phyloP scores from a whole-genome alignment of 495 filamentous ascomycete genomes.

The Bombardia bombarda region DNA sequence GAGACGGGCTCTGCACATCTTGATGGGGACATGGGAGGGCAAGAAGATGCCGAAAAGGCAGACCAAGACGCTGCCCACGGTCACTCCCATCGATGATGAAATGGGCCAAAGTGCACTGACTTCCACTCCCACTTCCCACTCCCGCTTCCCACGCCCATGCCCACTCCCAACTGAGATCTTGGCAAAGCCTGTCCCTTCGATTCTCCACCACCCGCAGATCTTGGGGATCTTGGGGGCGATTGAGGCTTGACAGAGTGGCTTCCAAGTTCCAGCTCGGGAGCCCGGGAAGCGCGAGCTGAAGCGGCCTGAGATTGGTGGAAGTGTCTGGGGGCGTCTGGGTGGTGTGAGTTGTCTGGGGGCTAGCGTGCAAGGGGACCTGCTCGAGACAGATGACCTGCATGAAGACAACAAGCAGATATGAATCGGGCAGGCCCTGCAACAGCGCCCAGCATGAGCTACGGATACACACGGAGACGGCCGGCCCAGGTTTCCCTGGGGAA shows the following conservation, averaged over 20 bases:
- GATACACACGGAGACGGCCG: background rate
- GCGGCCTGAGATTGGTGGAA: background rate
- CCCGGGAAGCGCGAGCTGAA: background rate
- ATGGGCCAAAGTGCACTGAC: too few species aligned
- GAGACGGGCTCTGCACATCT: background rate
- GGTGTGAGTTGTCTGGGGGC: background rate
- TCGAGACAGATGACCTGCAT: background rate
- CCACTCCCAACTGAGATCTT: background rate
- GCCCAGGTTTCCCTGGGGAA: background rate
- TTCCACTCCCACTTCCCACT: too few species aligned
- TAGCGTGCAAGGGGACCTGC: background rate
- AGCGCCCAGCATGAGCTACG: too few species aligned
- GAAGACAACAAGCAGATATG: background rate
- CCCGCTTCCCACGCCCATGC: too few species aligned
- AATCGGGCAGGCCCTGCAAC: background rate
- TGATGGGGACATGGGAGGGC: background rate
- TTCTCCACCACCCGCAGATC: constrained; percentile 5
- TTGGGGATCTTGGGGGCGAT: constrained; percentile 1
- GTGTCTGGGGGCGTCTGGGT: background rate
- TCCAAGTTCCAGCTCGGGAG: background rate
- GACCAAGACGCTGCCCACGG: too few species aligned
- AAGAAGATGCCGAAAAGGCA: background rate
- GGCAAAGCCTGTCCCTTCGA: background rate
- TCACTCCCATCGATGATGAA: too few species aligned
- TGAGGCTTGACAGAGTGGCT: constrained; percentile 2